A percentile compares a stretch with the other conserved stretches of the same genome.
Evolutionary conservation across 257 asterid genomes (phyloP).

Genomic region (Hygrophila difformis): DNA sequence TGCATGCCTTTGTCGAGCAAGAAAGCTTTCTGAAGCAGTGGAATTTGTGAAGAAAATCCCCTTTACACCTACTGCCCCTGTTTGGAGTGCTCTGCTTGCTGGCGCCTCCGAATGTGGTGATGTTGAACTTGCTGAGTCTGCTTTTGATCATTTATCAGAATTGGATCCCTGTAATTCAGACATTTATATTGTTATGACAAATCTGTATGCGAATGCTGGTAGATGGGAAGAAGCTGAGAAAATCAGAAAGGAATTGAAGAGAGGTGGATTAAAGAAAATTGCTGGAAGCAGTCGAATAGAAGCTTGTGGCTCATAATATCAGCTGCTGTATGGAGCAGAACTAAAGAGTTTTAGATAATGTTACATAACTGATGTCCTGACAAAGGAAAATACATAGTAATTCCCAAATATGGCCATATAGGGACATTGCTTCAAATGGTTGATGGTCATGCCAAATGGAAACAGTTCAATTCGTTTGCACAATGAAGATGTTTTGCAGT

Average conservation of each 20-base stretch:
- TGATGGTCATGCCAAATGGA: too few relatives aligned
- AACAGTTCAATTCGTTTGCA: too few relatives aligned
- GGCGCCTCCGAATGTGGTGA: slow-evolving; percentile 69
- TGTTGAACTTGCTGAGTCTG: slow-evolving; percentile 53
- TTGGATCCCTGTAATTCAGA: slow-evolving; percentile 64
- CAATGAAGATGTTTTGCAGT: too few relatives aligned
- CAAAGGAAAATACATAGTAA: too few relatives aligned
- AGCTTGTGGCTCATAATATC: too few relatives aligned
- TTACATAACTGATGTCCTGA: too few relatives aligned
- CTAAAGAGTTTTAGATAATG: too few relatives aligned
- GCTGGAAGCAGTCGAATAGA: slow-evolving; percentile 78
- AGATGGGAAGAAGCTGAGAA: slow-evolving; percentile 76
- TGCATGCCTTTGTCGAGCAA: slow-evolving; percentile 61
- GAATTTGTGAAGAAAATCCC: slow-evolving; percentile 64
- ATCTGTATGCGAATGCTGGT: slow-evolving; percentile 67
- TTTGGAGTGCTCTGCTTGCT: slow-evolving; percentile 79
- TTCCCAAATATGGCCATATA: too few relatives aligned
- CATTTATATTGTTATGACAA: slow-evolving; percentile 64
- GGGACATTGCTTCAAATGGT: too few relatives aligned
- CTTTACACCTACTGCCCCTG: slow-evolving; percentile 44
- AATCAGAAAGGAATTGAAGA: slow-evolving; percentile 44
- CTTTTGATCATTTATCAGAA: slow-evolving; percentile 42
- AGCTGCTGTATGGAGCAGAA: too few relatives aligned
- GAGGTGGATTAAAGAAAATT: slow-evolving; percentile 49
- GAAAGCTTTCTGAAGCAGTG: slow-evolving; percentile 58